Base-by-base conservation (phyloP, 1,284 basidiomycete species). In the Athelia psychrophila region DNA sequence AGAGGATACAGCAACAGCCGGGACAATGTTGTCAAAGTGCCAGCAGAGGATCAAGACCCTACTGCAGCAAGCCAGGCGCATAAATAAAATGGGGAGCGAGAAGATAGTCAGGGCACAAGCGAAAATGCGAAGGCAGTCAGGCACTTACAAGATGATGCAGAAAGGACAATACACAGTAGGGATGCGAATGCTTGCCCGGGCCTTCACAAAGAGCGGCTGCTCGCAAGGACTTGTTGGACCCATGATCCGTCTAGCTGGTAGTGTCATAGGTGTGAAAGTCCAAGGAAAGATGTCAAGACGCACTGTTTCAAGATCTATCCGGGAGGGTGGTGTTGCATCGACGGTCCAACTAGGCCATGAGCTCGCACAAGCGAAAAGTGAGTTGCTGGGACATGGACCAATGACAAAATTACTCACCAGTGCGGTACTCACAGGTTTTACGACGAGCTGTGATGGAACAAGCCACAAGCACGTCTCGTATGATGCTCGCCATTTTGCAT, bases 391-490 rank as follows among this genome's bases (percentile, higher is more conserved):
- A n/a, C 24, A 27, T 46, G 27, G n/a, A 27, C n/a, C n/a, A n/a
- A 18, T n/a, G 16, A 46, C 23, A 24, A 19, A n/a, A n/a, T n/a
- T n/a, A n/a, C n/a, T n/a, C n/a, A n/a, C n/a, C 25, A 23, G 38
- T 42, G 16, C 22, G 30, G 10, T 19, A 8, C 16, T 10, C 18
- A 46, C 13, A 53, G 51, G 48, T 15, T 44, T 51, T 15, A 54
- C 50, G 23, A 32, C 40, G 10, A 49, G 52, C 9, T 27, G 49
- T 6, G 52, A 54, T 25, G 38, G 49, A 53, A 64, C 59, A 15
- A 57, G 58, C 0, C 52, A 60, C 38, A 47, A 50, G 22, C 33
- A 54, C 16, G 51, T 58, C n/a, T 55, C 59, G 20, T 61, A 59
- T 44, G 54, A 64, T 12, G 48, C 42, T 1, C 25, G 50, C 1